Percentiles rank a stretch among this genome's conserved stretches.
phyloP scores from a whole-genome alignment of 352 stramenopile species.

The Pythium brachiatum region DNA sequence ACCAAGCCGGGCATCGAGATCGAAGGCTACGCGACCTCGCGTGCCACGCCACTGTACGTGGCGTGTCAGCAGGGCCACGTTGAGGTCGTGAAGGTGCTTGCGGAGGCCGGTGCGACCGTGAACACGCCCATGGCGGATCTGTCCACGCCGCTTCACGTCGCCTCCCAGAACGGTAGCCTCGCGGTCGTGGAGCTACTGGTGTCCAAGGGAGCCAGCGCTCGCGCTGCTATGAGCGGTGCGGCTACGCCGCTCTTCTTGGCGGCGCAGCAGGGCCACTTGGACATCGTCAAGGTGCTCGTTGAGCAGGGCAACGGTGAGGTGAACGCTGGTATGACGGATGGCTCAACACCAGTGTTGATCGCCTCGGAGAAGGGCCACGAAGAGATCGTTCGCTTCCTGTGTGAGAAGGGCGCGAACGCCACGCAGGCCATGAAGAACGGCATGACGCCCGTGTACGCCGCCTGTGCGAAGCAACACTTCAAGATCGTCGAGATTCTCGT shows the following conservation, averaged over 20 bases:
- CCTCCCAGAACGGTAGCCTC: slow-evolving; percentile 71
- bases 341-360: slow-evolving; percentile 77
- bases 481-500: slow-evolving; percentile 22
- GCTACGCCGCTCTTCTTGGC: slow-evolving; percentile 80
- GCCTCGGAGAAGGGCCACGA: slow-evolving; percentile 73
- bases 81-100: slow-evolving; percentile 18
- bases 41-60: slow-evolving; percentile 61
- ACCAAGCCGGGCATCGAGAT: slow-evolving; percentile 12
- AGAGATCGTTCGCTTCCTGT: slow-evolving; percentile 46
- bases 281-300: slow-evolving; percentile 16
- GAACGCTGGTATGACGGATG: slow-evolving; percentile 64
- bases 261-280: slow-evolving; percentile 60
- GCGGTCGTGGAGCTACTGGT: slow-evolving; percentile 56
- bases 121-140: slow-evolving; percentile 68
- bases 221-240: slow-evolving; percentile 31
- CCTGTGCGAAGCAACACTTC: slow-evolving; percentile 55
- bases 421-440: slow-evolving; percentile 67
- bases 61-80: slow-evolving; percentile 51
- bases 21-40: slow-evolving; percentile 24
- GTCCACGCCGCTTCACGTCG: slow-evolving; percentile 75
- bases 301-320: slow-evolving; percentile 19
- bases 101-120: slow-evolving; percentile 14
- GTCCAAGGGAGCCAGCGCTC: slow-evolving; percentile 48
- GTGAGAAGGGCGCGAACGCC: slow-evolving; percentile 44
- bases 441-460: slow-evolving; percentile 77